Evolutionary conservation across 2,329 filamentous ascomycete genomes (phyloP), one percentile per base, ranked within the genome.

Genomic region (Stagonosporopsis tanaceti): DNA sequence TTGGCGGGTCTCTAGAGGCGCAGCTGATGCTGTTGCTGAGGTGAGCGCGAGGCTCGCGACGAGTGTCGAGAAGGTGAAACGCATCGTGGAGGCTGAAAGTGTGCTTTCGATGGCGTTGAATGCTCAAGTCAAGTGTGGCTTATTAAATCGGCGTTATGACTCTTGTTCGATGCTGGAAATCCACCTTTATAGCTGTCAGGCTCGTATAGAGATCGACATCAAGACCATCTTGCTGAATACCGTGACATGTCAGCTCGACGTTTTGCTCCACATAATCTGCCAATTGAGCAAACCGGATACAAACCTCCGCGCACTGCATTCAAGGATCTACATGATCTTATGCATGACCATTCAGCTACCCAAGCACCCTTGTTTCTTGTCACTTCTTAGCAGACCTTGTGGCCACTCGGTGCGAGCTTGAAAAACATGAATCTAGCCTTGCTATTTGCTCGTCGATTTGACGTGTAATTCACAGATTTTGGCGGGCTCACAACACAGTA

Each of bases 1-100:
- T 37, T 67, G 56, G 30, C 64, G 61, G 9, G 52, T 24, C 14
- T 52, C 40, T 32, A 67, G 35, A 2, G 66, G 64, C 7, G 56
- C 39, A 20, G 65, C 59, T 8, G 45, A 37, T 14, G 50, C 27
- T 20, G 50, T 32, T 1, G 56, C 53, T 17, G 37, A 60, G 12
- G 54, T 47, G 20, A 65, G 39, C 20, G 60, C 57, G n/a, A 67
- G 20, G 8, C 60, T 24, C 42, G 59, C 53, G 15, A 58, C 27
- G 47, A 62, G 28, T 11, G 47, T 24, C 12, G 58, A 47, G 9
- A 52, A 32, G 8, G 59, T 50, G 50, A 68, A 65, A 0, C 57
- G 51, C 62, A 68, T 65, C 2, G 17, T 60, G 27, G 4, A 34
- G 30, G 46, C 12, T 28, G 11, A 25, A 14, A 20, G 14, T 44